phyloP scores from a whole-genome alignment of 163 green algal species.

The Prototheca wickerhamii region DNA sequence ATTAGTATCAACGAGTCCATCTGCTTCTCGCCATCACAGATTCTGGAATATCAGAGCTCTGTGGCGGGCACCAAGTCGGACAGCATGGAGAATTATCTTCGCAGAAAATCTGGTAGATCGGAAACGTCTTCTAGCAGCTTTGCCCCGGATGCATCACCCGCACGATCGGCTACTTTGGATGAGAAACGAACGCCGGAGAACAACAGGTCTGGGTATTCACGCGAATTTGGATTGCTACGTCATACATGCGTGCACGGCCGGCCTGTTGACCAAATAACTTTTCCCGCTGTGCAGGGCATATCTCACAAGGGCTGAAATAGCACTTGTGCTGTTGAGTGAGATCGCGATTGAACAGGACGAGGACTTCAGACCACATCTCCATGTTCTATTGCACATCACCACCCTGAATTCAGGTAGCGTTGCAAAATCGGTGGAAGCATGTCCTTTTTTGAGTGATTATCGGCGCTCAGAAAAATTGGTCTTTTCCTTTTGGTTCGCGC shows the following conservation, averaged over 20 bases:
- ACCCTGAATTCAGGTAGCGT: slow-evolving; percentile 7
- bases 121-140: background rate
- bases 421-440: background rate
- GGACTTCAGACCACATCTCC: slow-evolving; percentile 71
- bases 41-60: slow-evolving; percentile 19
- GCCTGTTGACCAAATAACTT: too few relatives aligned
- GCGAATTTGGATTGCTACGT: too few relatives aligned
- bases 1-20: too few relatives aligned
- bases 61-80: background rate
- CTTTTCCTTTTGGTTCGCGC: background rate
- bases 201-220: background rate
- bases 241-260: too few relatives aligned
- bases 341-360: slow-evolving; percentile 83
- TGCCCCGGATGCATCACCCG: background rate
- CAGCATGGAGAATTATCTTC: background rate
- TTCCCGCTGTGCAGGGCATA: slow-evolving; percentile 14
- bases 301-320: slow-evolving; percentile 66
- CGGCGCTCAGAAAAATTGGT: background rate
- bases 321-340: slow-evolving; percentile 77
- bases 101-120: background rate
- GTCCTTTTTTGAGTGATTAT: background rate
- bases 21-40: slow-evolving; percentile 10
- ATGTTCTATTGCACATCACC: slow-evolving; percentile 63
- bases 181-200: background rate
- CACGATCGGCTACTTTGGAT: background rate